Evolutionary conservation across 306 rosid genomes (phyloP).

Genomic region (Cicer judaicum): DNA sequence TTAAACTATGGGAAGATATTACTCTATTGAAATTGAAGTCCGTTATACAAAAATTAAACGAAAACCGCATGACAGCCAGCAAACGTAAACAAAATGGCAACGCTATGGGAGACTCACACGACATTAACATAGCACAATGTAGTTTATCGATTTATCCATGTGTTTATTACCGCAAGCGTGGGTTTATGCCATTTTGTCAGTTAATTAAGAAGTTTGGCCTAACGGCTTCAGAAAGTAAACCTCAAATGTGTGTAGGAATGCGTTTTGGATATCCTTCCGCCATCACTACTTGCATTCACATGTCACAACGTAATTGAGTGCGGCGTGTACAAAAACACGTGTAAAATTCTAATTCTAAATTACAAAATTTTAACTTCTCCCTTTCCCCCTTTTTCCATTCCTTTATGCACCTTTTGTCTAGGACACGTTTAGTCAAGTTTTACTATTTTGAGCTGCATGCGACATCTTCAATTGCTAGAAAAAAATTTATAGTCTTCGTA

Average conservation of each 20-base stretch:
- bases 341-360: too few species aligned
- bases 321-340: too few species aligned
- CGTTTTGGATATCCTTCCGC: neutral
- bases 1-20: neutral
- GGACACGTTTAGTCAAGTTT: too few species aligned
- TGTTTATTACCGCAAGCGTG: neutral
- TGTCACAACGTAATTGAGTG: too few species aligned
- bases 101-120: constrained; percentile 1
- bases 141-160: neutral
- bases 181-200: neutral
- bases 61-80: neutral
- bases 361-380: too few species aligned
- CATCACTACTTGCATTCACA: too few species aligned
- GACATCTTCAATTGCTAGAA: too few species aligned
- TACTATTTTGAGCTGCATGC: too few species aligned
- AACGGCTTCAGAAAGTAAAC: neutral
- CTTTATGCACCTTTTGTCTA: too few species aligned
- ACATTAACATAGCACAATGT: neutral
- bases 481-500: too few species aligned
- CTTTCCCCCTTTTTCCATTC: too few species aligned
- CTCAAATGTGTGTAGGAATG: neutral
- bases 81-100: neutral
- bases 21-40: neutral
- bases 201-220: neutral
- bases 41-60: neutral